Evolutionary conservation across 2,329 filamentous ascomycete species (phyloP).

Genomic region (Diaporthe caulivora): DNA sequence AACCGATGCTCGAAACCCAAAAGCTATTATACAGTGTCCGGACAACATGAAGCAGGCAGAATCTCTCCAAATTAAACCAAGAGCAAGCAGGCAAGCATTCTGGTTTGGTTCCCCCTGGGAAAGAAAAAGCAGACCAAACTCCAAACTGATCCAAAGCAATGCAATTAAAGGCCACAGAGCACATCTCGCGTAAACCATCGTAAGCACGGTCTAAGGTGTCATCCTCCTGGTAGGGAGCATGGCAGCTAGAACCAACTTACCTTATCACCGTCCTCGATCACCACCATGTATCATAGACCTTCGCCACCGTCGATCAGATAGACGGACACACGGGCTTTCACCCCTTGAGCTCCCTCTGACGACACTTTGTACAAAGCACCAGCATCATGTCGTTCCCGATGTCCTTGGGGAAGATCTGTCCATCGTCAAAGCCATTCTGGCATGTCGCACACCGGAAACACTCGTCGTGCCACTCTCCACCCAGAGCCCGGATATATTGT

Average conservation of each 20-base stretch:
- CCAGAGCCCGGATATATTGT: conserved; percentile 89
- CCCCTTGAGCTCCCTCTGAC: conserved; percentile 70
- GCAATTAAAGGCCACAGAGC: conserved; percentile 24
- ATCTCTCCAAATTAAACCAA: conserved; percentile 13
- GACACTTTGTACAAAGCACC: conserved; percentile 72
- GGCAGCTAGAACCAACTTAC: conserved; percentile 26
- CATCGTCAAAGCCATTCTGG: conserved; percentile 71
- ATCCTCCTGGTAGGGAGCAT: not conserved
- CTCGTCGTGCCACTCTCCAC: conserved; percentile 91
- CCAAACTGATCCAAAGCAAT: conserved; percentile 38
- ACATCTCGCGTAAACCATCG: conserved; percentile 32
- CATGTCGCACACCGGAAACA: conserved; percentile 87
- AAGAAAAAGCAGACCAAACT: conserved; percentile 32
- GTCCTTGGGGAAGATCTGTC: conserved; percentile 73
- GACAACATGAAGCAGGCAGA: conserved; percentile 19
- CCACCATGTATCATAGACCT: not conserved
- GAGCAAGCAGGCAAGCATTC: conserved; percentile 20
- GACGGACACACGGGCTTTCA: conserved; percentile 30
- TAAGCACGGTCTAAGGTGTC: conserved; percentile 32
- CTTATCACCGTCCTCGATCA: conserved; percentile 8
- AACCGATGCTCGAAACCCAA: conserved; percentile 24
- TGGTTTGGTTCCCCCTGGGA: conserved; percentile 5
- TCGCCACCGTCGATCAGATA: not conserved
- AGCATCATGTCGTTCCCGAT: conserved; percentile 60
- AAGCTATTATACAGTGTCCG: conserved; percentile 31